Evolutionary conservation across 352 stramenopile species (phyloP).

Genomic region (Phytophthora crassamura): DNA sequence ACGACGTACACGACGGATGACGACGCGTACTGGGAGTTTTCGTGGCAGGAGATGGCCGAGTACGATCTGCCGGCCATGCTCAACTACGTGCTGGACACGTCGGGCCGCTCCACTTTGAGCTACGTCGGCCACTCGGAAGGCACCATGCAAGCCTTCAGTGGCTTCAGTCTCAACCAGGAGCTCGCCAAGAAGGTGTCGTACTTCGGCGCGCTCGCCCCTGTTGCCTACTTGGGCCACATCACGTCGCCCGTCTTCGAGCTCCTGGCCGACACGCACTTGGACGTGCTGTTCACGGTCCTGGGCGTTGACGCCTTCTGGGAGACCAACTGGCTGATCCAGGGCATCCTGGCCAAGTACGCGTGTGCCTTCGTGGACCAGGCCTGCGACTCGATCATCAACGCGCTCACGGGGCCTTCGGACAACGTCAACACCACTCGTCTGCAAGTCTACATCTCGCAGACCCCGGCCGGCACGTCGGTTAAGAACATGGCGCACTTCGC

Average conservation of each 20-base stretch:
- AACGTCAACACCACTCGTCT: slow-evolving; percentile 64
- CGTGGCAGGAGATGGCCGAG: slow-evolving; percentile 67
- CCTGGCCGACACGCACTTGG: slow-evolving; percentile 52
- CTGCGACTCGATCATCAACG: slow-evolving; percentile 64
- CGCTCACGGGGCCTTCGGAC: slow-evolving; percentile 53
- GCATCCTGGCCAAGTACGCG: slow-evolving; percentile 57
- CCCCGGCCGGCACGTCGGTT: slow-evolving; percentile 61
- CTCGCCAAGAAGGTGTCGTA: slow-evolving; percentile 69
- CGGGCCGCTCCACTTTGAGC: slow-evolving; percentile 48
- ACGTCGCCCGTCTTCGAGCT: slow-evolving; percentile 52
- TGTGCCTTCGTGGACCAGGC: slow-evolving; percentile 57
- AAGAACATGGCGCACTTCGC: slow-evolving; percentile 75
- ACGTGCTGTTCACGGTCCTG: slow-evolving; percentile 50
- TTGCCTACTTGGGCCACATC: slow-evolving; percentile 50
- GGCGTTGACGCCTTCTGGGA: slow-evolving; percentile 59
- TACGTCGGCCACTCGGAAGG: slow-evolving; percentile 73
- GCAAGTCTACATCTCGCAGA: slow-evolving; percentile 75
- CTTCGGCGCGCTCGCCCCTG: slow-evolving; percentile 63
- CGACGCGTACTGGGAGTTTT: slow-evolving; percentile 68
- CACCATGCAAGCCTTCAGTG: slow-evolving; percentile 68
- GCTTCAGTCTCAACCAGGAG: slow-evolving; percentile 61
- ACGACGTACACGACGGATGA: slow-evolving; percentile 50
- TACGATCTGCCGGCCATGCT: slow-evolving; percentile 75
- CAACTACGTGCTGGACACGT: slow-evolving; percentile 54
- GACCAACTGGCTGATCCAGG: slow-evolving; percentile 55